Percentiles rank a stretch among this genome's conserved stretches.
Evolutionary conservation across 2,329 filamentous ascomycete species (phyloP).

Genomic region (Drechslera avenae): DNA sequence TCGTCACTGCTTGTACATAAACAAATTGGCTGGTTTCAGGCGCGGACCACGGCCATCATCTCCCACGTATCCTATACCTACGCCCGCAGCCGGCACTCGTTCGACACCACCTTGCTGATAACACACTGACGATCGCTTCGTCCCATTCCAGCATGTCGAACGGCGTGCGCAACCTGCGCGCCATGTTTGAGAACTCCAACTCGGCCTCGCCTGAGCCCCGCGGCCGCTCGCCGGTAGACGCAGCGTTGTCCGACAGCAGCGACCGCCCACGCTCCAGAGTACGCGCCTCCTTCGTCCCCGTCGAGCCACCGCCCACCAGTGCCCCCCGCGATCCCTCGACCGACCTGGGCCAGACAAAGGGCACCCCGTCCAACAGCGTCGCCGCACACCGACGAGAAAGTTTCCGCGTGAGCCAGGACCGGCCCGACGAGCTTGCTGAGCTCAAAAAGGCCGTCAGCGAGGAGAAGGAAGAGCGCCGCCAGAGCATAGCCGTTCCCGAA

Average conservation of each 20-base stretch:
- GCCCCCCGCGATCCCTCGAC: conserved; percentile 29
- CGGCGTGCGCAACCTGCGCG: conserved; percentile 56
- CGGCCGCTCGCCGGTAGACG: conserved; percentile 51
- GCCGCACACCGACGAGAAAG: conserved; percentile 47
- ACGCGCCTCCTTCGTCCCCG: conserved; percentile 56
- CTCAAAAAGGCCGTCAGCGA: conserved; percentile 49
- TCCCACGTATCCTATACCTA: conserved; percentile 26
- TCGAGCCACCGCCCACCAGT: conserved; percentile 40
- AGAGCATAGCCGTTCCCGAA: conserved; percentile 45
- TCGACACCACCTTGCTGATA: conserved; percentile 22
- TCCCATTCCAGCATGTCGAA: conserved; percentile 53
- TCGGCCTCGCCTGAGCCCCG: conserved; percentile 49
- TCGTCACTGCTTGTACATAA: conserved; percentile 30
- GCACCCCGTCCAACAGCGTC: conserved; percentile 37
- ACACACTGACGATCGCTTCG: conserved; percentile 33
- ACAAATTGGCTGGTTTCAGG: conserved; percentile 32
- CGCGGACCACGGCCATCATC: conserved; percentile 34
- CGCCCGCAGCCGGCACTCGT: conserved; percentile 9
- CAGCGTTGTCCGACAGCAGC: conserved; percentile 30
- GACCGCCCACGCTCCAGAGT: conserved; percentile 52
- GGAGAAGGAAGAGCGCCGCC: conserved; percentile 48
- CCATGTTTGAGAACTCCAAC: conserved; percentile 54
- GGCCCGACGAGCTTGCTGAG: conserved; percentile 41
- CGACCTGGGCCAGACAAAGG: conserved; percentile 35
- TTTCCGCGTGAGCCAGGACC: conserved; percentile 50